Evolutionary conservation across 768 basidiomycete genomes (phyloP).

Genomic region (Pisolithus marmoratus): DNA sequence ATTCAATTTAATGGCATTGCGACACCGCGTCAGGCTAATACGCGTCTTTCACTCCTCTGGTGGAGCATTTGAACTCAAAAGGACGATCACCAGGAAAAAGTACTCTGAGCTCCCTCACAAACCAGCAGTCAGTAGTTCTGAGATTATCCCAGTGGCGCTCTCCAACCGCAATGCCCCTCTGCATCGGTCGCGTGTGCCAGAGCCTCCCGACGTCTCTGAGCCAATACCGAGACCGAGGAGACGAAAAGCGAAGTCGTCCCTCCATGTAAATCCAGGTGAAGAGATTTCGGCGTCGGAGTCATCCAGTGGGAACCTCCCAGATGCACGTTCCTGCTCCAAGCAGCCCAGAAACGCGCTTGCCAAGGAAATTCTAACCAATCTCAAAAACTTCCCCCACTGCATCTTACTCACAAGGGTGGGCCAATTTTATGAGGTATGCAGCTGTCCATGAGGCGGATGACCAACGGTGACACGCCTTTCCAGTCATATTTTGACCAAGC

Average conservation of each 20-base stretch:
- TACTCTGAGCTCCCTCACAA: slow-evolving; percentile 50
- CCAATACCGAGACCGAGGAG: neutral
- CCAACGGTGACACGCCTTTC: slow-evolving; percentile 4
- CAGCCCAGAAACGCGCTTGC: slow-evolving; percentile 52
- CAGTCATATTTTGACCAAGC: slow-evolving; percentile 97
- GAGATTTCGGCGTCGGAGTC: too few relatives aligned
- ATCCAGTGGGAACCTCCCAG: neutral
- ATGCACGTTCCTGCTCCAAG: slow-evolving; percentile 3
- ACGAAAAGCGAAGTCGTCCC: neutral
- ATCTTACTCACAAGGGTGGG: slow-evolving; percentile 89
- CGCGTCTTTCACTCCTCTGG: slow-evolving; percentile 3
- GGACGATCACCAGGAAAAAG: slow-evolving; percentile 41
- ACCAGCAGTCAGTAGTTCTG: neutral
- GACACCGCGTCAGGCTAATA: slow-evolving; percentile 1
- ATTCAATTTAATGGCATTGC: neutral
- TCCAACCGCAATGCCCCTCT: neutral
- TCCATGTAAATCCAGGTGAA: too few relatives aligned
- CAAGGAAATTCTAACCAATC: slow-evolving; percentile 63
- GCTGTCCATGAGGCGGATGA: neutral
- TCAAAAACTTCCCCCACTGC: slow-evolving; percentile 78
- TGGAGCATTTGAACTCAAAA: neutral
- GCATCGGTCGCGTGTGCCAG: neutral
- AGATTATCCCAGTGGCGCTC: neutral
- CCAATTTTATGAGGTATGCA: slow-evolving; percentile 85
- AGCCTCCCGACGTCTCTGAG: neutral